Base-by-base conservation (phyloP, 1,284 basidiomycete species). In the Fomitopsis palustris region DNA sequence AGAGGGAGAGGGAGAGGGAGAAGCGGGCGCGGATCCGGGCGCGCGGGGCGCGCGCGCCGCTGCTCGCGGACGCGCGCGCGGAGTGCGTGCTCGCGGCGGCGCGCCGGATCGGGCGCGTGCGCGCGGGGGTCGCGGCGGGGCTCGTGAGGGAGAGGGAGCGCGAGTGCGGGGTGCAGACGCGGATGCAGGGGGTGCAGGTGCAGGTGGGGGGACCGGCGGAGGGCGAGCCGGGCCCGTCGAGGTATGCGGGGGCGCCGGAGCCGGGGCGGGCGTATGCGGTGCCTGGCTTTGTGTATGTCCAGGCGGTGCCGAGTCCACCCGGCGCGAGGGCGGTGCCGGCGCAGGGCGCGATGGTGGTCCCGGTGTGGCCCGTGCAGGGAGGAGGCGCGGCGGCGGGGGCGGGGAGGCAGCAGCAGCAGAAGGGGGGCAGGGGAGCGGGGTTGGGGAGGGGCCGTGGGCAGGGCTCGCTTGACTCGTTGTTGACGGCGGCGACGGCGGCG, bases 401-500 rank as follows among this genome's bases (percentile, higher is more conserved):
- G 19, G 39, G 54, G 12, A 21, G 54, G 29, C 31, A 31, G 33
- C 54, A 55, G 38, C 21, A n/a, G 3, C n/a, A n/a, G 31, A 16
- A 6, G 4, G 16, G 3, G 27, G 33, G 29, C 9, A 25, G 16
- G 33, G 47, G 29, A 2, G 17, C 16, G 17, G 47, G 27, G 7
- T 10, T 12, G 4, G 31, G 8, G 49, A 25, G 23, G 45, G 21
- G 21, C 47, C 42, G 23, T 4, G 54, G 61, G 14, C 61, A 55
- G n/a, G 38, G 49, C 4, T 76, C 78, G 14, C 67, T 80, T 33
- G 79, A 84, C 59, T 85, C 83, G 0, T 71, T 88, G 31, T 67
- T 89, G 27, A 85, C 78, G 63, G 86, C 86, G 5, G 87, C 86
- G 12, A 75, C 78, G 64, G 86, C 86, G 7, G 87, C 86, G 10